Evolutionary conservation across 169 alveolate species (phyloP).

Genomic region (Plasmodium chabaudi): DNA sequence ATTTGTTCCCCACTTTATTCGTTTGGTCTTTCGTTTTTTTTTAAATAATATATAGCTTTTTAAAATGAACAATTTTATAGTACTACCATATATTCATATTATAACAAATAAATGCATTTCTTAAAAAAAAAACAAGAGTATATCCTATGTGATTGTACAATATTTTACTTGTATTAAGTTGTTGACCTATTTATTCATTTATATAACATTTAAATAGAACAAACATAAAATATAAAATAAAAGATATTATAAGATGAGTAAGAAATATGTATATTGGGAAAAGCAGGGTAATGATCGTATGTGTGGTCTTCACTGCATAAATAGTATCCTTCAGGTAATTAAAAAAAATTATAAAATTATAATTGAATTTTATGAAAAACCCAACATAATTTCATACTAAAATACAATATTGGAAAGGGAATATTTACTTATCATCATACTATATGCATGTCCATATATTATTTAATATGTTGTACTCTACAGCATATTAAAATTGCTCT

Average conservation of each 20-base stretch:
- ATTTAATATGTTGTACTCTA: not conserved
- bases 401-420: too few relatives aligned
- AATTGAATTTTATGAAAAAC: not conserved
- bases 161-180: too few relatives aligned
- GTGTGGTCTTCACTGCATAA: slow-evolving; percentile 92
- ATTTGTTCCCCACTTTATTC: too few relatives aligned
- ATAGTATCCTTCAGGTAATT: slow-evolving; percentile 88
- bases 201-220: not conserved
- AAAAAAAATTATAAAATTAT: not conserved
- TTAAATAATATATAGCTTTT: not conserved
- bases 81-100: not conserved
- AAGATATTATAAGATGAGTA: slow-evolving; percentile 35
- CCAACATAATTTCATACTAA: not conserved
- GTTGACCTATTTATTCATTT: not conserved
- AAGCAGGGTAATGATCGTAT: slow-evolving; percentile 91
- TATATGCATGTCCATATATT: not conserved
- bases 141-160: not conserved
- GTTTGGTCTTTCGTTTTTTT: too few relatives aligned
- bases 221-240: not conserved
- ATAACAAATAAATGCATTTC: not conserved
- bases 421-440: too few relatives aligned
- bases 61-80: not conserved
- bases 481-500: too few relatives aligned
- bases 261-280: slow-evolving; percentile 90
- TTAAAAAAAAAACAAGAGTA: not conserved